phyloP scores from a whole-genome alignment of 73 alveolate genomes.

The Symbiodinium natans region DNA sequence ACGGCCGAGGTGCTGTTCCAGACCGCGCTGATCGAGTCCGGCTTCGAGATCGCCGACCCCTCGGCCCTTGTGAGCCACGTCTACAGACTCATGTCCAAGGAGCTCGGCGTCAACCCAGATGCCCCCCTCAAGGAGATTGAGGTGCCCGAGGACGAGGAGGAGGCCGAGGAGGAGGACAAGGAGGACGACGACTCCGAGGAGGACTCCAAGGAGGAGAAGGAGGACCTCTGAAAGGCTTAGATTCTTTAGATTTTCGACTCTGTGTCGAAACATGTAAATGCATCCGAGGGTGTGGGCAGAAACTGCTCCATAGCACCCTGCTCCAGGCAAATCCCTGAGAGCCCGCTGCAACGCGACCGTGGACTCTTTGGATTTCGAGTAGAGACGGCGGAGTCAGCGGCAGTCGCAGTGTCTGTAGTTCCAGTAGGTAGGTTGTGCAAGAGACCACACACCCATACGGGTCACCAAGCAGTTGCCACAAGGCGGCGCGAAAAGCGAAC shows the following conservation, averaged over 20 bases:
- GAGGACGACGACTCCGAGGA: conserved; percentile 29
- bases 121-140: conserved; percentile 60
- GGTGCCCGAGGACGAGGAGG: conserved; percentile 71
- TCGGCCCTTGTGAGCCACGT: conserved; percentile 87
- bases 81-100: conserved; percentile 74
- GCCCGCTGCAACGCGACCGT: too few relatives aligned
- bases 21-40: conserved; percentile 96
- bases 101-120: conserved; percentile 60
- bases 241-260: neutral
- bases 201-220: neutral
- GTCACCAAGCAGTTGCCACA: neutral
- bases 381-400: neutral
- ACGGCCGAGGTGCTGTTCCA: conserved; percentile 95
- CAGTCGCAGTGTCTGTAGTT: neutral
- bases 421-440: neutral
- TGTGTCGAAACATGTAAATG: neutral
- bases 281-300: neutral
- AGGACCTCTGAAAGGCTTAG: neutral
- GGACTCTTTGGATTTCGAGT: too few relatives aligned
- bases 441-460: neutral
- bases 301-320: neutral
- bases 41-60: conserved; percentile 96
- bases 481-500: neutral
- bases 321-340: neutral
- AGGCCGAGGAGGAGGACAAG: conserved; percentile 54